These are phyloP conservation scores for Tetrapisispora iriomotensis DNA, from an alignment of 805 yeast species.

Conservation along the genomic window DNA sequence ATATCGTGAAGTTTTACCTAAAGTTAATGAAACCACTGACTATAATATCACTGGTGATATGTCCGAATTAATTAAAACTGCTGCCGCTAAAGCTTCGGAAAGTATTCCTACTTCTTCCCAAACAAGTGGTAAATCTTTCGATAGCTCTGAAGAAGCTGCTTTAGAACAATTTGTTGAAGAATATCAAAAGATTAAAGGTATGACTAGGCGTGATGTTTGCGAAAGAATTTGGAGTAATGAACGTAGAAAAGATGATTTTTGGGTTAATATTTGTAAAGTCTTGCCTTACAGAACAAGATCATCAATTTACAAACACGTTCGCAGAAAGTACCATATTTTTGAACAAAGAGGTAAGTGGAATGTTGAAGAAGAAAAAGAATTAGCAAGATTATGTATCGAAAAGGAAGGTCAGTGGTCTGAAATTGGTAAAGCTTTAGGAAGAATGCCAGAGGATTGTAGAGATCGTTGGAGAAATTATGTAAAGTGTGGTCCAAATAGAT, in stretches of 20 bases:
- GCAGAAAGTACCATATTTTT: constrained; percentile 82
- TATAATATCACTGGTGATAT: constrained; percentile 25
- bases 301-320: constrained; percentile 83
- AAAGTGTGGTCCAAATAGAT: constrained; percentile 75
- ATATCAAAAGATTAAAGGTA: constrained; percentile 52
- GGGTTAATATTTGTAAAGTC: constrained; percentile 75
- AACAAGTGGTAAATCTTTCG: constrained; percentile 28
- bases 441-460: constrained; percentile 98
- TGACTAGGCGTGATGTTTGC: constrained; percentile 62
- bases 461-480: constrained; percentile 95
- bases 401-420: constrained; percentile 82
- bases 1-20: constrained; percentile 22
- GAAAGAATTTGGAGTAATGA: constrained; percentile 84
- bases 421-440: constrained; percentile 67
- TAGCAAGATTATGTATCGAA: constrained; percentile 52
- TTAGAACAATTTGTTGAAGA: constrained; percentile 64
- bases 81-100: constrained; percentile 36
- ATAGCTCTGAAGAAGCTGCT: constrained; percentile 49
- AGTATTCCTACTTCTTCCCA: constrained; percentile 24
- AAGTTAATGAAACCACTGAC: constrained; percentile 12
- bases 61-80: constrained; percentile 33
- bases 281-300: constrained; percentile 82
- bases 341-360: constrained; percentile 88
- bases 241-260: constrained; percentile 74
- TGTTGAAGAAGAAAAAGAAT: constrained; percentile 60